These are phyloP conservation scores for Aeschynomene evenia DNA, from an alignment of 306 rosid species.

Conservation along the genomic window DNA sequence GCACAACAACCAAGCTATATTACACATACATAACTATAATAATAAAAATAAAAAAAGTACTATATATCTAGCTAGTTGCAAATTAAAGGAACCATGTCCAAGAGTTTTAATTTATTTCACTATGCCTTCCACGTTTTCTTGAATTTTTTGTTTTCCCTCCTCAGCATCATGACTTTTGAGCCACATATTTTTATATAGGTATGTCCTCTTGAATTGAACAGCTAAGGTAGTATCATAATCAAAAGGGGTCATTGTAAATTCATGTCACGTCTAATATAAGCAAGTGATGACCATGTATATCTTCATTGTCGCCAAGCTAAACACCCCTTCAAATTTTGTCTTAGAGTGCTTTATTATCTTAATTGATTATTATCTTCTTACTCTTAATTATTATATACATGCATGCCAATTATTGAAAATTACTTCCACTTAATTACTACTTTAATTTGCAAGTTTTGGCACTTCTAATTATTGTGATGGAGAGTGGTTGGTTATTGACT, in stretches of 20 bases:
- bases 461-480: background rate
- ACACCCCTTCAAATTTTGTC: constrained; percentile 4
- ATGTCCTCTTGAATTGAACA: background rate
- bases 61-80: background rate
- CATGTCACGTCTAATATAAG: constrained; percentile 28
- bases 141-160: too few species aligned
- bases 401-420: background rate
- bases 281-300: background rate
- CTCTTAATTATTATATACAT: too few species aligned
- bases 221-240: constrained; percentile 13
- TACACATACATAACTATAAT: background rate
- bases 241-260: constrained; percentile 30
- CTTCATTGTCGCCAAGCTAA: constrained; percentile 20
- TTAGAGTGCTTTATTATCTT: too few species aligned
- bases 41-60: background rate
- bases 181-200: constrained; percentile 40
- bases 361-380: too few species aligned
- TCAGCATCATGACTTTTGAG: constrained; percentile 6
- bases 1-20: background rate
- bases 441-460: background rate
- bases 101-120: background rate
- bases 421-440: constrained; percentile 7
- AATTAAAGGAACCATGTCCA: constrained; percentile 17
- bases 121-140: constrained; percentile 35
- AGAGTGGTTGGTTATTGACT: too few species aligned